Evolutionary conservation across 331 rosid genomes (phyloP).

Genomic region (Cydonia oblonga): DNA sequence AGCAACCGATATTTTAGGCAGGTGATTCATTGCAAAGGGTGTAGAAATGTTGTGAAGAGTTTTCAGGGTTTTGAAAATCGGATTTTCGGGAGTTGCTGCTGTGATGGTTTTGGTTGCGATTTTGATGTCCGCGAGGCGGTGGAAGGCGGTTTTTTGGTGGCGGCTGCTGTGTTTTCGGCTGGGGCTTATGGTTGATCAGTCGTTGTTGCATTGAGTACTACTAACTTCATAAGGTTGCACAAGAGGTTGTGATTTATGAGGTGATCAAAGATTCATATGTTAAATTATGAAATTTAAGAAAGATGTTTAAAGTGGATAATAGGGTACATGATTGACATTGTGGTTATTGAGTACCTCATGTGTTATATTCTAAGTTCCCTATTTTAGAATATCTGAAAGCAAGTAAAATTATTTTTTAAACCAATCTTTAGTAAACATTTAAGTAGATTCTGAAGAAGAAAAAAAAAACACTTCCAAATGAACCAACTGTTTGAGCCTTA

Average conservation of each 20-base stretch:
- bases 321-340: too few species aligned
- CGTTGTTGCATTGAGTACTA: slow-evolving; percentile 59
- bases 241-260: slow-evolving; percentile 51
- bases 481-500: too few species aligned
- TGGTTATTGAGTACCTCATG: too few species aligned
- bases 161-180: slow-evolving; percentile 43
- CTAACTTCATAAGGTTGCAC: slow-evolving; percentile 80
- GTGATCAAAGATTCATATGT: too few species aligned
- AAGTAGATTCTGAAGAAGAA: too few species aligned
- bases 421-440: too few species aligned
- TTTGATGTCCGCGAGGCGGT: slow-evolving; percentile 57
- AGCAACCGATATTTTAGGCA: slow-evolving; percentile 80
- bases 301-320: too few species aligned
- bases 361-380: too few species aligned
- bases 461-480: too few species aligned
- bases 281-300: too few species aligned
- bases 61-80: slow-evolving; percentile 58
- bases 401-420: too few species aligned
- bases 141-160: slow-evolving; percentile 51
- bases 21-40: slow-evolving; percentile 67
- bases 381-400: too few species aligned
- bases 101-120: slow-evolving; percentile 45
- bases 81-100: slow-evolving; percentile 39
- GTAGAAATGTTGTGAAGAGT: slow-evolving; percentile 63
- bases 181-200: slow-evolving; percentile 68